These are phyloP conservation scores for Gamsiella multidivaricata DNA, from an alignment of 192 early-diverging fungal species.

Conservation along the genomic window DNA sequence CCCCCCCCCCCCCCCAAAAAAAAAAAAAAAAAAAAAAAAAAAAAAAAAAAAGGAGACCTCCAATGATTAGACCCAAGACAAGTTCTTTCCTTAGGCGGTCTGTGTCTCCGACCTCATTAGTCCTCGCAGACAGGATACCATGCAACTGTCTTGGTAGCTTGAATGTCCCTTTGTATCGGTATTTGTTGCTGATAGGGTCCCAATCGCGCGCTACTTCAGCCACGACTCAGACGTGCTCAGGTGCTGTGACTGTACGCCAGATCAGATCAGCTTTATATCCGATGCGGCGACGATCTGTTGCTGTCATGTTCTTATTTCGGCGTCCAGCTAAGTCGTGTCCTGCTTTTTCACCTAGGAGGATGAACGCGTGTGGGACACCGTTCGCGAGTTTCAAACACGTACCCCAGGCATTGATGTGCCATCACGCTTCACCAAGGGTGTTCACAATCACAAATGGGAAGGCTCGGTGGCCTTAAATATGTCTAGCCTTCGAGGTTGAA, in stretches of 20 bases:
- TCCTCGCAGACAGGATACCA: neutral
- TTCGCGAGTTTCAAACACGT: neutral
- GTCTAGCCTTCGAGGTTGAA: too few species aligned
- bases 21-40: too few species aligned
- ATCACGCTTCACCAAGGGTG: neutral
- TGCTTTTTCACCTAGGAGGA: neutral
- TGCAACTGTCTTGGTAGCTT: neutral
- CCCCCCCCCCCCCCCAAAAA: too few species aligned
- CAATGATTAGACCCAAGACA: neutral
- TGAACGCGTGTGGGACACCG: neutral
- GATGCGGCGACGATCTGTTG: neutral
- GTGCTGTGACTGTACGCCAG: neutral
- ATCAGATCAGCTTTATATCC: neutral
- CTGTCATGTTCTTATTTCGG: neutral
- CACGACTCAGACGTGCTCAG: neutral
- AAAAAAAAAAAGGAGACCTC: neutral
- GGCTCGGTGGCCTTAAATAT: neutral
- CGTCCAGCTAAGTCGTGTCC: neutral
- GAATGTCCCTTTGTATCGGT: neutral
- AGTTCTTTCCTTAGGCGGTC: neutral
- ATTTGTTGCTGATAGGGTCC: neutral
- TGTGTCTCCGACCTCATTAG: neutral
- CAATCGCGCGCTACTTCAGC: neutral
- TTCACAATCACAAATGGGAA: neutral
- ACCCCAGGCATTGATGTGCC: neutral